Evolutionary conservation across 129 eudicot genomes (phyloP), one percentile per base, ranked within the genome.

Genomic region (Escallonia herrerae): DNA sequence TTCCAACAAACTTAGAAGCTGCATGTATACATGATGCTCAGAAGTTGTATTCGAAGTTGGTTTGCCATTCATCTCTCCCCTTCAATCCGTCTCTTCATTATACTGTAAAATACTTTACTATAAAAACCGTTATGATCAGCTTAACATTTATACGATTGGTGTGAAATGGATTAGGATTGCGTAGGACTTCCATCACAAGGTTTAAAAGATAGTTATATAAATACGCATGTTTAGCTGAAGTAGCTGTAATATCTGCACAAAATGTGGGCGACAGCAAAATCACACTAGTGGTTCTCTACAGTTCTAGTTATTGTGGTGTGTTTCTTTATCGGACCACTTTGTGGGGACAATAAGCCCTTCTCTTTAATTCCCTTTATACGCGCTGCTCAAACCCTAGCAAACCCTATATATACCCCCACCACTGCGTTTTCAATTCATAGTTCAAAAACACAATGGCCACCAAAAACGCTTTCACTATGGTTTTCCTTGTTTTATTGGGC

Each of bases 211-310:
- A n/a, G n/a, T n/a, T n/a, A n/a, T n/a, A n/a, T n/a, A n/a, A n/a
- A n/a, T n/a, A n/a, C n/a, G n/a, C n/a, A n/a, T n/a, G n/a, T n/a
- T n/a, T n/a, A n/a, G n/a, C n/a, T n/a, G n/a, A n/a, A n/a, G n/a
- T n/a, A n/a, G n/a, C n/a, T n/a, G n/a, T n/a, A n/a, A n/a, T n/a
- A n/a, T 61, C 22, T 45, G 63, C 52, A 50, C 60, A 61, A 67
- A 76, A 74, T 76, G 78, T 85, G 96, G 83, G 72, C 63, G 76
- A 89, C 96, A 89, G 87, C 91, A 74, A 10, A 71, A 83, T 75
- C 79, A 81, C 87, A 83, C 82, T 80, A 82, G 7, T 64, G 51
- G 63, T 63, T 70, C 37, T 42, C 48, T 62, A 62, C 4, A 37
- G 49, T 41, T 40, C 33, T 13, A 5, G 73, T 73, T 56, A 15